Percentiles rank a stretch among this genome's conserved stretches.
These are phyloP conservation scores for Stylonectria norvegica DNA, from an alignment of 2,329 filamentous ascomycete genomes.

Conservation along the genomic window DNA sequence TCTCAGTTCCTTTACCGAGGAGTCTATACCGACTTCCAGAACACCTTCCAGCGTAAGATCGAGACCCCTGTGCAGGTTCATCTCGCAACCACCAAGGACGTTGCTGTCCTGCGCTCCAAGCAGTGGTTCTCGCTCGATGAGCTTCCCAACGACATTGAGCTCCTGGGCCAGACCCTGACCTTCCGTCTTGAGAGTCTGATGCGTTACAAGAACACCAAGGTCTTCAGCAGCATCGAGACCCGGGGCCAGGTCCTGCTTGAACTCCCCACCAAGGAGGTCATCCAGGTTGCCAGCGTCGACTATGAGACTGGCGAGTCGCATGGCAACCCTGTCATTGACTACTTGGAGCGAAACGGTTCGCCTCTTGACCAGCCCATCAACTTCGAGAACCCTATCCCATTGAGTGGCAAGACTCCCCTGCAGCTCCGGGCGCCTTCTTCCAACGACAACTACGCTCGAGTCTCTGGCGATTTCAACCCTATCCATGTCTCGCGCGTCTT, in stretches of 20 bases:
- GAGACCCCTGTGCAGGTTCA: slow-evolving; percentile 95
- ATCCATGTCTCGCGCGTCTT: slow-evolving; percentile 98
- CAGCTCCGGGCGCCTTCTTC: slow-evolving; percentile 87
- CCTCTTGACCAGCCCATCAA: slow-evolving; percentile 94
- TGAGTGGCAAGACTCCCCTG: slow-evolving; percentile 87
- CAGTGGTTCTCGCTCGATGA: slow-evolving; percentile 92
- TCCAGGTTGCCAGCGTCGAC: slow-evolving; percentile 95
- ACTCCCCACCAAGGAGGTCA: slow-evolving; percentile 92
- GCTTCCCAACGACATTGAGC: slow-evolving; percentile 67
- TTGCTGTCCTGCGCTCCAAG: slow-evolving; percentile 92
- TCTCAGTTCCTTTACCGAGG: slow-evolving; percentile 98
- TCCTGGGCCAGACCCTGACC: slow-evolving; percentile 87
- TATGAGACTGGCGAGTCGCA: slow-evolving; percentile 90
- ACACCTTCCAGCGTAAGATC: slow-evolving; percentile 96
- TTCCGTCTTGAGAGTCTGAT: slow-evolving; percentile 94
- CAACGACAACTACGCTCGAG: slow-evolving; percentile 96
- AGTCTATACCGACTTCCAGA: slow-evolving; percentile 88
- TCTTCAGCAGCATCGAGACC: slow-evolving; percentile 90
- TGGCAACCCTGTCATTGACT: slow-evolving; percentile 95
- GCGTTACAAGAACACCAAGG: slow-evolving; percentile 89
- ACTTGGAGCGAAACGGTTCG: slow-evolving; percentile 84
- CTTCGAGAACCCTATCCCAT: slow-evolving; percentile 95
- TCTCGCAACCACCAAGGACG: slow-evolving; percentile 81
- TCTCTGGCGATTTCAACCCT: slow-evolving; percentile 97
- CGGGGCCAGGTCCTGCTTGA: slow-evolving; percentile 89